These are phyloP conservation scores for Omphalea diandra DNA, from an alignment of 441 rosid genomes.

Conservation along the genomic window DNA sequence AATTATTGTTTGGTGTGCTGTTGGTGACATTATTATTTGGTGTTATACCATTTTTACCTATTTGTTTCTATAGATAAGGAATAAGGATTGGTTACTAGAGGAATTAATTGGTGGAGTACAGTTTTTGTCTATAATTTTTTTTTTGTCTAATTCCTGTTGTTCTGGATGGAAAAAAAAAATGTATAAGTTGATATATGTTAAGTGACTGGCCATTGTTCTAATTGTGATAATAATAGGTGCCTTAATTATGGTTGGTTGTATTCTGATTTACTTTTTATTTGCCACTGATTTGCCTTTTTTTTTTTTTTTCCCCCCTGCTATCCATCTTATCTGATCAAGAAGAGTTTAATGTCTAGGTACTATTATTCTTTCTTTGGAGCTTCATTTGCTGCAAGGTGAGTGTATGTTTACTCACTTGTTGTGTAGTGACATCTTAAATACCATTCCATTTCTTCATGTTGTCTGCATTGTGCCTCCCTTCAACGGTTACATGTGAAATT, in stretches of 20 bases:
- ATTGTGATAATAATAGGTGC: not conserved
- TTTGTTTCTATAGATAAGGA: not conserved
- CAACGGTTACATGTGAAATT: not conserved
- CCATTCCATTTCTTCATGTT: constrained; percentile 8
- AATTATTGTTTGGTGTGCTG: not conserved
- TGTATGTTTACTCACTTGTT: not conserved
- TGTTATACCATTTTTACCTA: not conserved
- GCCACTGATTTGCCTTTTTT: not conserved
- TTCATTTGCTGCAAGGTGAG: constrained; percentile 91
- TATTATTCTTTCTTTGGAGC: constrained; percentile 72
- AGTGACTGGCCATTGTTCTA: not conserved
- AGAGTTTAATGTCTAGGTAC: constrained; percentile 54
- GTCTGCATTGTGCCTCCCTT: constrained; percentile 3
- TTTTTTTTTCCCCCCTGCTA: no score
- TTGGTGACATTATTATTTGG: no score
- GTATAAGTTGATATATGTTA: not conserved
- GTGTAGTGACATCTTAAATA: not conserved
- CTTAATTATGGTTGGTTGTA: not conserved
- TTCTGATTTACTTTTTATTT: not conserved
- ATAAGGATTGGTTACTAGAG: not conserved
- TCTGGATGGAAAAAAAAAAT: not conserved
- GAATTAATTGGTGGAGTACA: not conserved
- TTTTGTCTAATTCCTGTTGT: not conserved
- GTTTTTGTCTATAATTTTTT: not conserved
- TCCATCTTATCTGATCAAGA: constrained; percentile 25